Evolutionary conservation across 2,329 filamentous ascomycete genomes (phyloP), one percentile per base, ranked within the genome.

Genomic region (Aspergillaceae sp.): DNA sequence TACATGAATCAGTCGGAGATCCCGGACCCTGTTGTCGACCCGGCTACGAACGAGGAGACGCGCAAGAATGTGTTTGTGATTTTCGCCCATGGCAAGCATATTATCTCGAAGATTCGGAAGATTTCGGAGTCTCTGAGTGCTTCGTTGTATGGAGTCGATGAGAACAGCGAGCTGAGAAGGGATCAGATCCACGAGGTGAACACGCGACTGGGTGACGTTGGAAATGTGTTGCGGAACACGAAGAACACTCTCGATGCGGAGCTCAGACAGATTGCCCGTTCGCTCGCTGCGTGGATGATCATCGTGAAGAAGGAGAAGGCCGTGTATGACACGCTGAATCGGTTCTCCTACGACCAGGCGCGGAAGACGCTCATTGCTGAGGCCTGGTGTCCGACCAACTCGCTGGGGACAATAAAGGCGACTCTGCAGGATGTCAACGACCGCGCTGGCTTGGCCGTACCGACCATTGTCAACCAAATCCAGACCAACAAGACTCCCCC

Each of bases 1-100:
- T 98, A 97, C 77, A 98, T 98, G 92, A 98, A 98, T 72, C 94
- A 98, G 74, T 91, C 91, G 36, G 92, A 98, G 75, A 98, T 98
- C 51, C 84, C 89, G 5, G 91, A 98, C 66, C 82, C 87, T 34
- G 84, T 98, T 57, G 77, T 95, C 65, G 87, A 98, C 67, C 91
- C 92, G 10, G 79, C 85, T 63, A 95, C 82, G 72, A 96, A 97
- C 66, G 91, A 97, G 71, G 77, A 87, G 53, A 78, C 94, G 58
- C 82, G 86, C 74, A 98, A 98, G 82, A 98, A 96, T 59, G 92
- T 98, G 46, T 98, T 98, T 62, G 91, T 98, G 62, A 98, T 98
- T 68, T 98, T 98, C 60, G 92, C 92, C 8, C 92, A 98, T 62
- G 92, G 92, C 64, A 95, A 95, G 71, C 91, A 97, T 70, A 95